Evolutionary conservation across 2,329 filamentous ascomycete species (phyloP).

Genomic region (Hypocreales sp.): DNA sequence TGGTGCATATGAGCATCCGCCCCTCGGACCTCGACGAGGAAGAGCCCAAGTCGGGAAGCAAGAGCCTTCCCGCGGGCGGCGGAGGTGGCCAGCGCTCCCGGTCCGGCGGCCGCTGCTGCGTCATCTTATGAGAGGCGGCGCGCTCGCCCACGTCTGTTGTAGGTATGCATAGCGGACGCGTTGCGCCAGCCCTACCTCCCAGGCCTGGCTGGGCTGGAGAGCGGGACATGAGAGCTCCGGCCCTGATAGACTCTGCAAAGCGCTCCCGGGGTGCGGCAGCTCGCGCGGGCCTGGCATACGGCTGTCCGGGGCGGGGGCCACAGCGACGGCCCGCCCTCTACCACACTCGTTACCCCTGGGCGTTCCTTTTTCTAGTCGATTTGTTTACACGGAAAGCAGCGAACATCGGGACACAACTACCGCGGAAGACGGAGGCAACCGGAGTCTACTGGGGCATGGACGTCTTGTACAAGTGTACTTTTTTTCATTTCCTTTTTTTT

Average conservation of each 20-base stretch:
- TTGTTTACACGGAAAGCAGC: conserved; percentile 2
- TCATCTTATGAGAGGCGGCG: conserved; percentile 27
- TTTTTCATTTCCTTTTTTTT: no score
- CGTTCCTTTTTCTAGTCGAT: background rate
- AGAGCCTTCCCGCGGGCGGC: conserved; percentile 22
- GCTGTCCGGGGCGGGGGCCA: no score
- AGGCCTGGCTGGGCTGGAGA: no score
- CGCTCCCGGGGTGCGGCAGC: no score
- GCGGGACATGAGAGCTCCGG: no score
- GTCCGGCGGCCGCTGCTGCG: conserved; percentile 27
- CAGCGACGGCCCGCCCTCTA: background rate
- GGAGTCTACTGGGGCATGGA: no score
- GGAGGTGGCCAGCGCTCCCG: conserved; percentile 25
- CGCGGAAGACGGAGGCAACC: conserved; percentile 8
- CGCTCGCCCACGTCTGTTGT: no score
- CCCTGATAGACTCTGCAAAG: no score
- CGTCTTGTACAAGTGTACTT: conserved; percentile 8
- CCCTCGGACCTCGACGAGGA: conserved; percentile 77
- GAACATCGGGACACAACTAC: conserved; percentile 6
- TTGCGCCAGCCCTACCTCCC: no score
- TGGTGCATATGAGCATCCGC: conserved; percentile 89
- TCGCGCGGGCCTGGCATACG: no score
- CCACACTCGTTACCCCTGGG: background rate
- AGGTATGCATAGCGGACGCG: background rate
- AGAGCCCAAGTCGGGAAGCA: conserved; percentile 53